These are phyloP conservation scores for Colletotrichum falcatum DNA, from an alignment of 2,329 filamentous ascomycete species.

Conservation along the genomic window DNA sequence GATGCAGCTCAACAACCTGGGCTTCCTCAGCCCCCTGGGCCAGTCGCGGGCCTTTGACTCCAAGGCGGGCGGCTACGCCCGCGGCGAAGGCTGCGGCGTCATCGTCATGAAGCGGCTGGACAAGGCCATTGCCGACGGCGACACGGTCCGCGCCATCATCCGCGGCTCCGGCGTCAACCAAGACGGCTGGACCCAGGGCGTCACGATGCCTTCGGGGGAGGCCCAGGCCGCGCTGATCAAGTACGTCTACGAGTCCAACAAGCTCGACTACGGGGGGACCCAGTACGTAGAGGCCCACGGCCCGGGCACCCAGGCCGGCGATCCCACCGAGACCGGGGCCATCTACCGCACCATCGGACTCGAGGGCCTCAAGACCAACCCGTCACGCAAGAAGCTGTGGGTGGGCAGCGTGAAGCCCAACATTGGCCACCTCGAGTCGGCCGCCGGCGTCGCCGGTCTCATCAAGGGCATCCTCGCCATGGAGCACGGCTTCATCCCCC, in stretches of 20 bases:
- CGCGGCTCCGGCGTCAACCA: slow-evolving; percentile 50
- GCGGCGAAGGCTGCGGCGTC: slow-evolving; percentile 40
- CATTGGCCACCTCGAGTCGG: slow-evolving; percentile 24
- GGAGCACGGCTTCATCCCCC: slow-evolving; percentile 22
- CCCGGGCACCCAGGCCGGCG: slow-evolving; percentile 22
- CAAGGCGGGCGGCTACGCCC: slow-evolving; percentile 23
- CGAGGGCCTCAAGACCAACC: too few relatives aligned
- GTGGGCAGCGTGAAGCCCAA: slow-evolving; percentile 41
- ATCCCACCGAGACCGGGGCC: slow-evolving; percentile 11
- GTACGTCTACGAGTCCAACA: slow-evolving; percentile 27
- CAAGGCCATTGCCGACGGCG: slow-evolving; percentile 56
- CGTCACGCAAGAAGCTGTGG: neutral
- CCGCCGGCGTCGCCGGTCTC: slow-evolving; percentile 15
- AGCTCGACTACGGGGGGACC: slow-evolving; percentile 16
- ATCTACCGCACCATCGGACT: slow-evolving; percentile 15
- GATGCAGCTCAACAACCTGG: slow-evolving; percentile 21
- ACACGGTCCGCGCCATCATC: slow-evolving; percentile 53
- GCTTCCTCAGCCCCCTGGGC: slow-evolving; percentile 53
- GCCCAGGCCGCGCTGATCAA: slow-evolving; percentile 26
- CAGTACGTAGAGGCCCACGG: slow-evolving; percentile 34
- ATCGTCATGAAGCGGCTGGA: slow-evolving; percentile 58
- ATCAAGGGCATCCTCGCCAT: slow-evolving; percentile 18
- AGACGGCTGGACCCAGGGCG: slow-evolving; percentile 55
- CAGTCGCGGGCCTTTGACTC: slow-evolving; percentile 19
- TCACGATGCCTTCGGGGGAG: slow-evolving; percentile 52